Evolutionary conservation across 2,329 filamentous ascomycete genomes (phyloP).

Genomic region (Fusarium robinianum): DNA sequence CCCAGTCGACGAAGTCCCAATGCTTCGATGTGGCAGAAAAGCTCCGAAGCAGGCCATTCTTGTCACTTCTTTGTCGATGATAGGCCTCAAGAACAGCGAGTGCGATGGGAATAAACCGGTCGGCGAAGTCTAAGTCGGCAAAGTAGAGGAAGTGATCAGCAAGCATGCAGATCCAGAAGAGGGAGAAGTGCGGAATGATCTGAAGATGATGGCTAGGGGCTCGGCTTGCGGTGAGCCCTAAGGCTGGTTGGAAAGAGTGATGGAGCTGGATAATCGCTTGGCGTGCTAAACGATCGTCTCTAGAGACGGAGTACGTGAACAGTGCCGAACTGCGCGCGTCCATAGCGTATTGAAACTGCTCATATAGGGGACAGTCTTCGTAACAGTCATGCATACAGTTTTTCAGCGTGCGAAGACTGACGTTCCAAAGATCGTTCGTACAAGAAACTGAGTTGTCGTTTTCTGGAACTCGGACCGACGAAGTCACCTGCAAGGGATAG

Average conservation of each 20-base stretch:
- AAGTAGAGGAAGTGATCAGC: conserved; percentile 43
- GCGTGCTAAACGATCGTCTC: conserved; percentile 39
- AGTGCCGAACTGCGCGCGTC: conserved; percentile 38
- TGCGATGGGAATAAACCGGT: conserved; percentile 36
- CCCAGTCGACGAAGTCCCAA: conserved; percentile 46
- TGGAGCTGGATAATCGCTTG: conserved; percentile 38
- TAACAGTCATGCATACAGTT: conserved; percentile 40
- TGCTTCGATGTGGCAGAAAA: conserved; percentile 17
- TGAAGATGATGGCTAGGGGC: conserved; percentile 41
- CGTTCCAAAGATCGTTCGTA: conserved; percentile 21
- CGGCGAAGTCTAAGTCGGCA: conserved; percentile 35
- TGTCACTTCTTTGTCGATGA: background rate
- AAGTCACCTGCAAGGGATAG: background rate
- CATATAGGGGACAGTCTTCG: conserved; percentile 43
- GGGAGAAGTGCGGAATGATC: conserved; percentile 43
- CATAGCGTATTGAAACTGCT: conserved; percentile 41
- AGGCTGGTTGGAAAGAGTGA: conserved; percentile 21
- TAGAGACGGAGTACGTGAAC: conserved; percentile 38
- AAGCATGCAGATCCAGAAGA: conserved; percentile 44
- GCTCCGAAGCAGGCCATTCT: conserved; percentile 1
- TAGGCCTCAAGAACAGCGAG: conserved; percentile 42
- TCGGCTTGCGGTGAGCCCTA: conserved; percentile 42
- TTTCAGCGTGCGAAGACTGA: conserved; percentile 22
- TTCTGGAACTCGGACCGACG: too few relatives aligned
- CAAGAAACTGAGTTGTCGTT: too few relatives aligned